These are phyloP conservation scores for Ophiocordyceps unilateralis DNA, from an alignment of 2,329 filamentous ascomycete species.

Conservation along the genomic window DNA sequence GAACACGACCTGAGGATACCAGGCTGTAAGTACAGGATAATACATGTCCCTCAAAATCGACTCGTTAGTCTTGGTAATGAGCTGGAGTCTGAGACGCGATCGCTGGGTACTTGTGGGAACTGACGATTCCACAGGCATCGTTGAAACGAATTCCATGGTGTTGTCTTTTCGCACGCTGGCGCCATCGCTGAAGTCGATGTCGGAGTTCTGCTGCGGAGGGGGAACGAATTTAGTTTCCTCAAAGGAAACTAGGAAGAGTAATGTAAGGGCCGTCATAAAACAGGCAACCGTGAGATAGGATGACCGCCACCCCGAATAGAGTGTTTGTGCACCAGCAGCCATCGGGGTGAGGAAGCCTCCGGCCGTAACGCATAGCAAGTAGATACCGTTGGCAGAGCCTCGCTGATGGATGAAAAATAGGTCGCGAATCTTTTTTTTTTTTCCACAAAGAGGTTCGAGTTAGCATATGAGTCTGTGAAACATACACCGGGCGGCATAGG, in stretches of 20 bases:
- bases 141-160: not conserved
- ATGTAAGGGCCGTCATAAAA: not conserved
- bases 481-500: too few relatives aligned
- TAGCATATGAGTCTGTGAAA: too few relatives aligned
- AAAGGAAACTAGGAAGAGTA: conserved; percentile 6
- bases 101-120: too few relatives aligned
- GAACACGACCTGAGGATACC: conserved; percentile 21
- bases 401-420: conserved; percentile 15
- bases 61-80: conserved; percentile 6
- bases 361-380: conserved; percentile 14
- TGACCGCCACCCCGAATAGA: conserved; percentile 7
- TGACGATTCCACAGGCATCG: not conserved
- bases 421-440: conserved; percentile 15
- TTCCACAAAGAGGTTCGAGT: too few relatives aligned
- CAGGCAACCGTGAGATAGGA: conserved; percentile 8
- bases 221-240: conserved; percentile 13
- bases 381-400: conserved; percentile 13
- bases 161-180: too few relatives aligned
- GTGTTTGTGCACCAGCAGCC: conserved; percentile 10
- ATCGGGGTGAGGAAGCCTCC: conserved; percentile 13
- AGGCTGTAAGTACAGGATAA: conserved; percentile 6
- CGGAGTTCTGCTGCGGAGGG: too few relatives aligned
- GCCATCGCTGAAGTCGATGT: conserved; percentile 1
- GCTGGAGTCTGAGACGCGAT: conserved; percentile 1
- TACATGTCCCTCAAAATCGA: conserved; percentile 5